Conservation (phyloP, 371 early-diverging fungal species). For the Rhizopus delemar region DNA sequence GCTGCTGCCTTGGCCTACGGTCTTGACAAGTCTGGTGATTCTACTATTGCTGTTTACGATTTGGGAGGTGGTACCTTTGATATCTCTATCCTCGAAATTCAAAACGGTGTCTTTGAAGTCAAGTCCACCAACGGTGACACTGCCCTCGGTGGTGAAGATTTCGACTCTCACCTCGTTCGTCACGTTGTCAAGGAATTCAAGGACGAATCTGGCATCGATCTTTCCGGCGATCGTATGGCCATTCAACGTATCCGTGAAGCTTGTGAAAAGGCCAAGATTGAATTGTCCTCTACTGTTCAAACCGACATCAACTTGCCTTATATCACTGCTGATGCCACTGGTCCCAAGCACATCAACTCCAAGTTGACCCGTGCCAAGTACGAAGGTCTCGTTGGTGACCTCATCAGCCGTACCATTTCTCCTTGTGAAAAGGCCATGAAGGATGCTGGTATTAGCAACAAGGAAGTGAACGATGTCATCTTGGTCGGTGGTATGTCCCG, state of each 20-base stretch:
- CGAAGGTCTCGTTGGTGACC: slow-evolving; percentile 75
- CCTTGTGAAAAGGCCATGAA: slow-evolving; percentile 94
- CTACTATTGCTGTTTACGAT: slow-evolving; percentile 93
- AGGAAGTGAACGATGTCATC: slow-evolving; percentile 92
- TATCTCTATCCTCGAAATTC: slow-evolving; percentile 94
- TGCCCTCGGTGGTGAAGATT: slow-evolving; percentile 97
- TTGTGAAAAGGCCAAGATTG: slow-evolving; percentile 96
- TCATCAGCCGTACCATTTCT: slow-evolving; percentile 84
- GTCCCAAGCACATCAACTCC: slow-evolving; percentile 91
- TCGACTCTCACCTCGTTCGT: slow-evolving; percentile 84
- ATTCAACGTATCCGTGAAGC: slow-evolving; percentile 88
- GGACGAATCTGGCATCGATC: slow-evolving; percentile 74
- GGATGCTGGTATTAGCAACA: slow-evolving; percentile 82
- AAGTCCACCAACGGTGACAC: slow-evolving; percentile 94
- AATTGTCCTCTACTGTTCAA: slow-evolving; percentile 83
- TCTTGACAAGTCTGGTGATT: slow-evolving; percentile 81
- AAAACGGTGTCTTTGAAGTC: slow-evolving; percentile 95
- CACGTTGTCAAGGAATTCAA: slow-evolving; percentile 83
- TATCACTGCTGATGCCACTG: slow-evolving; percentile 86
- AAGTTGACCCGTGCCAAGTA: slow-evolving; percentile 89
- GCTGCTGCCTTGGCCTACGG: slow-evolving; percentile 99
- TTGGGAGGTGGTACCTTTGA: slow-evolving; percentile 99
- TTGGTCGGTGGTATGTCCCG: slow-evolving; percentile 98
- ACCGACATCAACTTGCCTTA: slow-evolving; percentile 94
- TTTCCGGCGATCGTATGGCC: slow-evolving; percentile 80